phyloP scores from a whole-genome alignment of 306 rosid genomes.

The Vigna radiata region DNA sequence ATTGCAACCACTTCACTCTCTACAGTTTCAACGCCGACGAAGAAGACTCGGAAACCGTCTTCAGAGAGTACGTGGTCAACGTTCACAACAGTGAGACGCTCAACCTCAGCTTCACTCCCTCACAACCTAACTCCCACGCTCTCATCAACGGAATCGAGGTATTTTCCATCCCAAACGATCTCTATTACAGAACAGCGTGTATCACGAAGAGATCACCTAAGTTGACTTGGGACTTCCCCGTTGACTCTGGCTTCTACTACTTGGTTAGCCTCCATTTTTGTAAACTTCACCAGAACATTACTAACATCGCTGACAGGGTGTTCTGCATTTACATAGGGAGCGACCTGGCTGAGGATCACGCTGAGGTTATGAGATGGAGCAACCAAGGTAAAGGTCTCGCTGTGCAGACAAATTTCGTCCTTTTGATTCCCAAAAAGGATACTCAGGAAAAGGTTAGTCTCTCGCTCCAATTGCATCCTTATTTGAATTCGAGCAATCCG shows the following conservation, averaged over 20 bases:
- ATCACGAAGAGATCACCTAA: not conserved
- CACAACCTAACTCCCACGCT: not conserved
- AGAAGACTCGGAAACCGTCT: not conserved
- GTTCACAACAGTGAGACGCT: not conserved
- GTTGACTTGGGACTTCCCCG: slow-evolving; percentile 41
- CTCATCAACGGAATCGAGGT: not conserved
- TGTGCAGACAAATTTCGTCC: slow-evolving; percentile 18
- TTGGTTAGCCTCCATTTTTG: slow-evolving; percentile 57
- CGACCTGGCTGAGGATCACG: not conserved
- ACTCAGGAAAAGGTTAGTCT: not conserved
- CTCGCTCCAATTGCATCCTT: slow-evolving; percentile 39
- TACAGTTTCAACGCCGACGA: not conserved
- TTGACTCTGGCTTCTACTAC: slow-evolving; percentile 41
- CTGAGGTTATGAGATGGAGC: slow-evolving; percentile 38
- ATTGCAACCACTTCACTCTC: not conserved
- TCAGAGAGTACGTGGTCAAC: not conserved
- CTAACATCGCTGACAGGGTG: accelerated
- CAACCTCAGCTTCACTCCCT: not conserved
- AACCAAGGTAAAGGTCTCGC: slow-evolving; percentile 5
- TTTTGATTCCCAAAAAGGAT: not conserved
- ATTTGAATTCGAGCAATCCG: not conserved
- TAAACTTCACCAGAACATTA: not conserved
- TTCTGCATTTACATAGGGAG: slow-evolving; percentile 48
- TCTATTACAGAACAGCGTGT: not conserved
- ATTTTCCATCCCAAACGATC: not conserved